phyloP scores from a whole-genome alignment of 768 basidiomycete species.

The Kwoniella europaea region DNA sequence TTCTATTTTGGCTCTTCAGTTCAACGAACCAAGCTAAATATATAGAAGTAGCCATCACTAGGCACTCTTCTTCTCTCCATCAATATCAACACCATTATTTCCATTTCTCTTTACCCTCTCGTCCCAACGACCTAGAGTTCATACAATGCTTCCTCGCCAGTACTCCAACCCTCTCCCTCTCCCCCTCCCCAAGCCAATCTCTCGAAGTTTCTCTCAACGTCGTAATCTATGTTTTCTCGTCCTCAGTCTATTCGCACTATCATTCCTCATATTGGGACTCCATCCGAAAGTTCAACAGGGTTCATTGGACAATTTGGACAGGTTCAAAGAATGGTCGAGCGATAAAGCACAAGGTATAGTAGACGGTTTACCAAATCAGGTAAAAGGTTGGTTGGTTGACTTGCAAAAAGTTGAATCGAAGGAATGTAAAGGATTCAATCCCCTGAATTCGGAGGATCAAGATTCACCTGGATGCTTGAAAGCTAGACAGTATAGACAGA shows the following conservation, averaged over 20 bases:
- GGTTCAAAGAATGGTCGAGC: constrained; percentile 3
- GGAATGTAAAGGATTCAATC: constrained; percentile 43
- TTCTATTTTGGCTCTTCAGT: neutral
- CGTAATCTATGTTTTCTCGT: constrained; percentile 3
- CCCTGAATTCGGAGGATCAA: constrained; percentile 7
- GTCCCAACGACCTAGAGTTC: neutral
- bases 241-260: constrained; percentile 6
- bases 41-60: neutral
- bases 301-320: constrained; percentile 9
- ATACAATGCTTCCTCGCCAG: neutral
- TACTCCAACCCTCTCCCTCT: neutral
- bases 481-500: constrained; percentile 49
- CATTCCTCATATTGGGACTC: constrained; percentile 2
- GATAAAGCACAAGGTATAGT: constrained; percentile 8
- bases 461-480: constrained; percentile 45
- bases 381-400: constrained; percentile 14
- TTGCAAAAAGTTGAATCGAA: constrained; percentile 3
- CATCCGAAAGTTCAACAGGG: constrained; percentile 12
- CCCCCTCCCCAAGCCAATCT: neutral
- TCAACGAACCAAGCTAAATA: neutral
- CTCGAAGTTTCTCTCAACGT: constrained; percentile 8
- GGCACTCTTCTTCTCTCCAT: too few relatives aligned
- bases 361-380: neutral
- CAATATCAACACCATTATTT: too few relatives aligned
- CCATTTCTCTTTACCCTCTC: neutral